A percentile compares a stretch with the other conserved stretches of the same genome.
phyloP scores from a whole-genome alignment of 176 grass and related monocot species.

The Dendrocalamus sinicus region DNA sequence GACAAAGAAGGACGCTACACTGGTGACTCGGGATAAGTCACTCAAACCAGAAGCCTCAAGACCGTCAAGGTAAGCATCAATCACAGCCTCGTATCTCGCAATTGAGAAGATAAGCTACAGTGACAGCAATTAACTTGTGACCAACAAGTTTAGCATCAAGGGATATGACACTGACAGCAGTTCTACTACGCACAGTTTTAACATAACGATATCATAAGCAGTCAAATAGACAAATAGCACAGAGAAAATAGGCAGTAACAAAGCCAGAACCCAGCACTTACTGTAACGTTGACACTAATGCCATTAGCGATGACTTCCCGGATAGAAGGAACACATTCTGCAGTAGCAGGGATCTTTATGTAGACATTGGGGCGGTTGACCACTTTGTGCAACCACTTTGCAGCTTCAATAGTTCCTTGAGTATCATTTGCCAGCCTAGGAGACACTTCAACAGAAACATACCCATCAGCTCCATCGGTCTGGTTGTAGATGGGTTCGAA shows the following conservation, averaged over 20 bases:
- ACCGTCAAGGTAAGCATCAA: conserved; percentile 95
- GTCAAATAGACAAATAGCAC: not conserved
- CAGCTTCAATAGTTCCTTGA: conserved; percentile 83
- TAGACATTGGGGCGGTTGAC: conserved; percentile 89
- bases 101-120: conserved; percentile 98
- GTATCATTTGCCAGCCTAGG: conserved; percentile 96
- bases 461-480: conserved; percentile 85
- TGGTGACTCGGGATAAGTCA: conserved; percentile 89
- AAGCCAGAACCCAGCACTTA: conserved; percentile 45
- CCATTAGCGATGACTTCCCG: conserved; percentile 85
- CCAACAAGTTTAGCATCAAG: conserved; percentile 11
- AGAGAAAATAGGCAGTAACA: conserved; percentile 25
- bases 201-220: not conserved
- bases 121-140: conserved; percentile 25
- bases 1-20: conserved; percentile 98
- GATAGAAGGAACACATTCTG: conserved; percentile 92
- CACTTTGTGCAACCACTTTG: conserved; percentile 92
- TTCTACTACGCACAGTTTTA: not conserved
- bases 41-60: conserved; percentile 91
- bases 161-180: not conserved
- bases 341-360: conserved; percentile 98
- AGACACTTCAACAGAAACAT: conserved; percentile 97
- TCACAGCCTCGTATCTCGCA: conserved; percentile 93
- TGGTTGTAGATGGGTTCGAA: conserved; percentile 90
- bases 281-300: conserved; percentile 98